Evolutionary conservation across 208 protist species (phyloP).

Genomic region (Acanthamoeba castellanii): DNA sequence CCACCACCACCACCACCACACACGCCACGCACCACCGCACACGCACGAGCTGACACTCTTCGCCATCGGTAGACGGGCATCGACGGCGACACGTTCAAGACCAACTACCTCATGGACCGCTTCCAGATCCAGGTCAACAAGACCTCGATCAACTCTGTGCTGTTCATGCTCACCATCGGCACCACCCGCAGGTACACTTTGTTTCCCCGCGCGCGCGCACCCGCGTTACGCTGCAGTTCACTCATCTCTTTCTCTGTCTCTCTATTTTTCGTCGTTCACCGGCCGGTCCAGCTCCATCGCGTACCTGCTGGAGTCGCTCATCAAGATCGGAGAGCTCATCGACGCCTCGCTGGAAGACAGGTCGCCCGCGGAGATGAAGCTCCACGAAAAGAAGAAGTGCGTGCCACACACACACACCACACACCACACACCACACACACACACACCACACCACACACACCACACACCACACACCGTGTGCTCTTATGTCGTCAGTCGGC

Average conservation of each 20-base stretch:
- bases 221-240: not conserved
- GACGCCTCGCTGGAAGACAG: not conserved
- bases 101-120: conserved; percentile 74
- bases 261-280: too few species aligned
- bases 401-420: not conserved
- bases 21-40: not conserved
- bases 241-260: too few species aligned
- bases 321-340: conserved; percentile 58
- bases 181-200: conserved; percentile 40
- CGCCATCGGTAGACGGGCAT: conserved; percentile 6
- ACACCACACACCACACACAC: not conserved
- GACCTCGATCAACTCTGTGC: conserved; percentile 76
- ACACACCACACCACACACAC: too few species aligned
- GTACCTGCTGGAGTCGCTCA: conserved; percentile 73
- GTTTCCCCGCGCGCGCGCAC: not conserved
- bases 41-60: too few species aligned
- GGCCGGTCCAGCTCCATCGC: conserved; percentile 29
- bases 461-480: not conserved
- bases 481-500: not conserved
- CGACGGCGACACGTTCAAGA: conserved; percentile 76
- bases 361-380: conserved; percentile 52
- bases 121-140: conserved; percentile 79
- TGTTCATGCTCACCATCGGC: conserved; percentile 76
- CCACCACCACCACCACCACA: not conserved
- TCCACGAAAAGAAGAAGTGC: conserved; percentile 41